Evolutionary conservation across 257 asterid species (phyloP).

Genomic region (Nicotiana undulata): DNA sequence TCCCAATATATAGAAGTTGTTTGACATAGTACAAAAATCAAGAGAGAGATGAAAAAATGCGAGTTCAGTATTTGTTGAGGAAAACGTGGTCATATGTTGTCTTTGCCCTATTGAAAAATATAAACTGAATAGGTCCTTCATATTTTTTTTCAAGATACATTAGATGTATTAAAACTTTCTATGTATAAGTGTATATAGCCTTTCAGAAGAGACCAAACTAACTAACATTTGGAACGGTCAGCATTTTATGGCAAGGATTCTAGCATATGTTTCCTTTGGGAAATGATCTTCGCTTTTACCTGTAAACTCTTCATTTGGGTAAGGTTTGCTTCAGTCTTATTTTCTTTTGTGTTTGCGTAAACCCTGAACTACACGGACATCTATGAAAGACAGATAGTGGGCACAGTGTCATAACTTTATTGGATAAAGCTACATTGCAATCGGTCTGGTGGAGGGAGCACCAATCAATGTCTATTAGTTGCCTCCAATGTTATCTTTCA

Average conservation of each 20-base stretch:
- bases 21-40: background rate
- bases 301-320: background rate
- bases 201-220: background rate
- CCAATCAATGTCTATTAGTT: background rate
- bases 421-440: background rate
- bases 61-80: background rate
- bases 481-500: background rate
- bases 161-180: background rate
- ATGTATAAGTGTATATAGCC: background rate
- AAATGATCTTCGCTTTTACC: background rate
- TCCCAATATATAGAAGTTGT: background rate
- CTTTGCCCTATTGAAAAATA: background rate
- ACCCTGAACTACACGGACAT: background rate
- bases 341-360: background rate
- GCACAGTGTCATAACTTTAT: background rate
- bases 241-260: background rate
- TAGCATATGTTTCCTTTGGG: background rate
- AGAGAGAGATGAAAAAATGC: background rate
- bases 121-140: background rate
- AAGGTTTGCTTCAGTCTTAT: background rate
- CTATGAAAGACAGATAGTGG: background rate
- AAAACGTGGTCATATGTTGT: background rate
- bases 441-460: background rate
- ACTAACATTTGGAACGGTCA: background rate
- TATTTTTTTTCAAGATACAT: background rate